Conservation (phyloP, 2,329 filamentous ascomycete genomes). For the Clonostachys sp. region DNA sequence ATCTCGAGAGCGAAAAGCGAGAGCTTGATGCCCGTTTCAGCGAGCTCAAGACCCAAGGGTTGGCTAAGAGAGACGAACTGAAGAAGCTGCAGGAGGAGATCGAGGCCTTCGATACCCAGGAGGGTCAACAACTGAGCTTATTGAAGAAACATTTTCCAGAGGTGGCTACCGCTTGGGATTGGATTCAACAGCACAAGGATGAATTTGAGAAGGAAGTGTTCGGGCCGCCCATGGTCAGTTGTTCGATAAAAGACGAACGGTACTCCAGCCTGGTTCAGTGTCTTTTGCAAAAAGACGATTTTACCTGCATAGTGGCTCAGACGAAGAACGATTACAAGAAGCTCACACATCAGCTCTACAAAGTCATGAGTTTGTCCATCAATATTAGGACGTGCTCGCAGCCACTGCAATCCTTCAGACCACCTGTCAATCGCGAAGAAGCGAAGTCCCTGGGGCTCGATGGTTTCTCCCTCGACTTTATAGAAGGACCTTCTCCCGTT, state of each 20-base stretch:
- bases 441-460: slow-evolving; percentile 63
- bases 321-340: slow-evolving; percentile 69
- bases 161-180: slow-evolving; percentile 69
- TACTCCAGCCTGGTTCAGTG: slow-evolving; percentile 56
- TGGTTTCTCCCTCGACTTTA: slow-evolving; percentile 72
- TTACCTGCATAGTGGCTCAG: slow-evolving; percentile 72
- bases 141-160: slow-evolving; percentile 59
- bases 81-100: slow-evolving; percentile 41
- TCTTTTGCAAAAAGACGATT: slow-evolving; percentile 44
- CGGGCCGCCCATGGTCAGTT: slow-evolving; percentile 76
- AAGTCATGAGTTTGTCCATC: slow-evolving; percentile 62
- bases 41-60: slow-evolving; percentile 35
- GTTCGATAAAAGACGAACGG: slow-evolving; percentile 68
- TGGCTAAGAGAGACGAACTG: slow-evolving; percentile 29
- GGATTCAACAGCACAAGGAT: slow-evolving; percentile 69
- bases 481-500: slow-evolving; percentile 78
- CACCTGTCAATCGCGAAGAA: slow-evolving; percentile 51
- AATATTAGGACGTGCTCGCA: slow-evolving; percentile 61
- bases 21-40: slow-evolving; percentile 29
- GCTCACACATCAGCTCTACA: slow-evolving; percentile 62
- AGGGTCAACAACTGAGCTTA: slow-evolving; percentile 67
- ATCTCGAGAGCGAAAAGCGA: slow-evolving; percentile 38
- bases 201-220: slow-evolving; percentile 73
- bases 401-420: slow-evolving; percentile 47
- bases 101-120: slow-evolving; percentile 62